Percentiles rank a stretch among this genome's conserved stretches.
phyloP scores from a whole-genome alignment of 176 grass and related monocot species.

The Zea luxurians region DNA sequence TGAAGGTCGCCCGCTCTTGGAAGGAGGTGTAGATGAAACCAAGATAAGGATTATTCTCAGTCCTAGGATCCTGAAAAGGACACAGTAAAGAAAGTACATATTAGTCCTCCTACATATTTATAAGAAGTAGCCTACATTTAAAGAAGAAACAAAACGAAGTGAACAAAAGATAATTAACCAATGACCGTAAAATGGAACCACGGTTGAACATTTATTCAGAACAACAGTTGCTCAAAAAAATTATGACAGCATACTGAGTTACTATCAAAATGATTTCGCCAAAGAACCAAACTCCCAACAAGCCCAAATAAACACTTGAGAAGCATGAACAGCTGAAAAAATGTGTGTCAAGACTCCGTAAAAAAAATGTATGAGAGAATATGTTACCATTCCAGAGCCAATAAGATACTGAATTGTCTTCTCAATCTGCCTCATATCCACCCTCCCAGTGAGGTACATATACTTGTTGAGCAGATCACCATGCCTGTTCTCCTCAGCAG shows the following conservation, averaged over 20 bases:
- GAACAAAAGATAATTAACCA: not conserved
- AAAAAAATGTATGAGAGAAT: conserved; percentile 3
- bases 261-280: not conserved
- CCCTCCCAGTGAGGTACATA: conserved; percentile 80
- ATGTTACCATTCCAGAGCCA: conserved; percentile 90
- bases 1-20: conserved; percentile 90
- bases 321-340: conserved; percentile 5
- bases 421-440: conserved; percentile 91
- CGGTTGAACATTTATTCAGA: not conserved
- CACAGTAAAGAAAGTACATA: not conserved
- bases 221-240: not conserved
- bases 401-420: conserved; percentile 98
- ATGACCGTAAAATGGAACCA: not conserved
- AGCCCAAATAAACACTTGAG: not conserved
- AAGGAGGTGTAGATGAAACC: conserved; percentile 98
- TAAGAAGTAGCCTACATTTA: not conserved
- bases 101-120: not conserved
- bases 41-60: conserved; percentile 94
- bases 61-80: conserved; percentile 85
- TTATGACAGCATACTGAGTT: not conserved
- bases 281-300: not conserved
- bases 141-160: not conserved
- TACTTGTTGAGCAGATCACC: conserved; percentile 96
- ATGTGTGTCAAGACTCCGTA: not conserved
- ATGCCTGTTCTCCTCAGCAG: conserved; percentile 97